Base-by-base conservation (phyloP, 495 filamentous ascomycete genomes). In the Clavariopsis aquatica region DNA sequence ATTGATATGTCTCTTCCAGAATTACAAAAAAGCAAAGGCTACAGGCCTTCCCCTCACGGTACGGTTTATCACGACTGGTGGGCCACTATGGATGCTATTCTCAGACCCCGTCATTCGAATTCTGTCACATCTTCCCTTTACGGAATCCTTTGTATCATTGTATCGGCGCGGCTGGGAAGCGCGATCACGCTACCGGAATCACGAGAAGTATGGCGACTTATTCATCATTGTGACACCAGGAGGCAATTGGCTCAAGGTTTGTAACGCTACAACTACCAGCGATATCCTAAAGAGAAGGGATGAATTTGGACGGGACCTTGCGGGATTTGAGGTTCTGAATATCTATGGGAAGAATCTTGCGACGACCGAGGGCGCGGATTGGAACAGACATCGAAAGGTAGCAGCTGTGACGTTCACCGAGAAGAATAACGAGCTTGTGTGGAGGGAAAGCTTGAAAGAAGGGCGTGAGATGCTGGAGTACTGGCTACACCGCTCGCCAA, bases 261-360 rank as follows among this genome's bases (percentile, higher is more conserved):
- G 66, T 13, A 76, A 84, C 65, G 73, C 79, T 5, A 72, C 77
- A 13, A 74, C 75, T 0, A 61, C 77, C n/a, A 69, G 69, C 28
- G 73, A 73, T 9, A 60, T 80, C 24, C 74, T 81, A 8, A 69
- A 71, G 52, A 66, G 74, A 15, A 53, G 69, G 49, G 69, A 71
- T 6, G 76, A 80, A 3, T 85, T 82, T 62, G 71, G 75, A 9
- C 78, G 81, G 19, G 74, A 78, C 38, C 49, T 76, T 5, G 64
- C 71, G 12, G 8, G 49, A 72, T 76, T 62, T 73, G 77, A 73
- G 20, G 58, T 75, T 7, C 66, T 82, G 15, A 72, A 78, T 26
- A 59, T 82, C 1, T 84, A 81, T 65, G 80, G 82, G 5, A 76
- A 76, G 13, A 82, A 78, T 66, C 62, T 84, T 0, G 63, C 73